A percentile compares a stretch with the other conserved stretches of the same genome.
phyloP scores from a whole-genome alignment of 2,329 filamentous ascomycete genomes.

The Paraphaeosphaeria sporulosa region DNA sequence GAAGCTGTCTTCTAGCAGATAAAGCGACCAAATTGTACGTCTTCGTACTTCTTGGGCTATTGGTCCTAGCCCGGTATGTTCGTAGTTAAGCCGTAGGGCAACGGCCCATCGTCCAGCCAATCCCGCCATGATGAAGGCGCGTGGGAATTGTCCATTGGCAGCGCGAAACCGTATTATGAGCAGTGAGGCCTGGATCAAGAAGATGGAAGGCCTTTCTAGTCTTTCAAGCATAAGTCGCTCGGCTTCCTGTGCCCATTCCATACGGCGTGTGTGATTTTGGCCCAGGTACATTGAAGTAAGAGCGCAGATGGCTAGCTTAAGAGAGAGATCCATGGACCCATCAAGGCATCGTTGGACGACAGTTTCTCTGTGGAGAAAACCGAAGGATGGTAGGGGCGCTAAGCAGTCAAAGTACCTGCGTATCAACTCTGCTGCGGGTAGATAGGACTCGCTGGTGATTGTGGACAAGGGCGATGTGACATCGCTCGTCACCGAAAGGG shows the following conservation, averaged over 20 bases:
- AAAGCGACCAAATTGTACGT: constrained; percentile 3
- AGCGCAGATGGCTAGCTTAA: constrained; percentile 4
- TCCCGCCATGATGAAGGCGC: constrained; percentile 4
- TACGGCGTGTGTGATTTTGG: background rate
- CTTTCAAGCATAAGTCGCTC: constrained; percentile 5
- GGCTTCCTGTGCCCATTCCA: constrained; percentile 7
- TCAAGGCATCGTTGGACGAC: constrained; percentile 8
- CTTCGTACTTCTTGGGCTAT: constrained; percentile 6
- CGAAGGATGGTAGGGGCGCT: background rate
- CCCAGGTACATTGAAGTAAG: constrained; percentile 1
- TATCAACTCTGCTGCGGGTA: background rate
- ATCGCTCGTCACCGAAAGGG: background rate
- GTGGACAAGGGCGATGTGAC: constrained; percentile 1
- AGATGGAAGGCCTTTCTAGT: constrained; percentile 8
- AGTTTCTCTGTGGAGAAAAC: constrained; percentile 6
- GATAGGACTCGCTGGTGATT: background rate
- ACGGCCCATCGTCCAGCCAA: constrained; percentile 6
- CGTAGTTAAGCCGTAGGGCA: constrained; percentile 7
- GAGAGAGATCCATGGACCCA: background rate
- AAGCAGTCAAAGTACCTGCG: background rate
- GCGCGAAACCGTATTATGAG: constrained; percentile 5
- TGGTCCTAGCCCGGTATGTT: constrained; percentile 2
- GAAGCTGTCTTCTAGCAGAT: constrained; percentile 7
- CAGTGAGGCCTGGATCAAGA: constrained; percentile 5
- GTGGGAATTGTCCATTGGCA: background rate